Percentiles rank a stretch among this genome's conserved stretches.
phyloP scores from a whole-genome alignment of 345 rosid genomes.

The Stellera chamaejasme region DNA sequence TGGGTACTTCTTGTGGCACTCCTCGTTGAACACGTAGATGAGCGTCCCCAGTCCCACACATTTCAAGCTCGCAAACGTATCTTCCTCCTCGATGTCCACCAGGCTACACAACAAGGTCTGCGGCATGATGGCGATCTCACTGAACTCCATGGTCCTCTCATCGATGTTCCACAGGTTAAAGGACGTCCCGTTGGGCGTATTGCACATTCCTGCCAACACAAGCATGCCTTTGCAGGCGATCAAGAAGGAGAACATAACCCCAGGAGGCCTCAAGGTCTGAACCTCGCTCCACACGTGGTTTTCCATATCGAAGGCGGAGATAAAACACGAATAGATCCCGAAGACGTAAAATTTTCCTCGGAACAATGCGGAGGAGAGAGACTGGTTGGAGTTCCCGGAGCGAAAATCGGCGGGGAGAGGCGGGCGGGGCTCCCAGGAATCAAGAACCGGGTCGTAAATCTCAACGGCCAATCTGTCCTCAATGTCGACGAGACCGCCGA shows the following conservation, averaged over 20 bases:
- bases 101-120: constrained; percentile 41
- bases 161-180: constrained; percentile 65
- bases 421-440: constrained; percentile 62
- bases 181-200: constrained; percentile 36
- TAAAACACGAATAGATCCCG: constrained; percentile 43
- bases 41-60: constrained; percentile 75
- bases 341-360: constrained; percentile 46
- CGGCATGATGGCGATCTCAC: constrained; percentile 72
- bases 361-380: constrained; percentile 58
- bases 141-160: constrained; percentile 49
- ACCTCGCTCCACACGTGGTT: constrained; percentile 56
- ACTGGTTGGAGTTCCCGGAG: constrained; percentile 45
- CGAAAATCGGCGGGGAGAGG: constrained; percentile 71
- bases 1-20: constrained; percentile 73
- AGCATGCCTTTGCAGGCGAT: constrained; percentile 48
- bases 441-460: constrained; percentile 45
- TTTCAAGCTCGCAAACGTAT: constrained; percentile 67
- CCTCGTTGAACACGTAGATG: constrained; percentile 71
- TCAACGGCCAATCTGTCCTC: constrained; percentile 70
- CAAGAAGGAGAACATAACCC: constrained; percentile 52
- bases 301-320: constrained; percentile 55
- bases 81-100: constrained; percentile 63
- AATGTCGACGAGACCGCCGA: constrained; percentile 67
- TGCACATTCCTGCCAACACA: constrained; percentile 64
- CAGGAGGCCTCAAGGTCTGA: constrained; percentile 71